phyloP scores from a whole-genome alignment of 768 basidiomycete species.

The Mycena latifolia region DNA sequence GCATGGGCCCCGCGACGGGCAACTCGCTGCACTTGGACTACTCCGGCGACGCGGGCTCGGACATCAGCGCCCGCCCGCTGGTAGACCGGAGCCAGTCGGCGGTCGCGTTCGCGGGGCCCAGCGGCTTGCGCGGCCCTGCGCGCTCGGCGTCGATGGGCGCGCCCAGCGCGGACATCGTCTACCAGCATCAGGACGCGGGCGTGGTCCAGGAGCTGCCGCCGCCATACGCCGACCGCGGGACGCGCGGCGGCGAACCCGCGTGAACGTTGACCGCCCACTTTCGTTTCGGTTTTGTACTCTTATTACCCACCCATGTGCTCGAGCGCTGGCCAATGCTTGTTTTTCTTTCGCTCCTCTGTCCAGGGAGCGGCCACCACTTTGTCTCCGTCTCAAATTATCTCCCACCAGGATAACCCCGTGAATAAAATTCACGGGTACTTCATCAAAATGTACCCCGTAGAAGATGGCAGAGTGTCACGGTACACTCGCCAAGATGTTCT shows the following conservation, averaged over 20 bases:
- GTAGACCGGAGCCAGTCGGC: conserved; percentile 31
- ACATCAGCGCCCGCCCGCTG: conserved; percentile 4
- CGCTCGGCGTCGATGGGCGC: conserved; percentile 34
- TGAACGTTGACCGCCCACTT: conserved; percentile 12
- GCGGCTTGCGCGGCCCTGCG: conserved; percentile 3
- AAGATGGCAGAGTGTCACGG: too few relatives aligned
- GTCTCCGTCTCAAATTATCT: too few relatives aligned
- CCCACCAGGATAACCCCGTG: too few relatives aligned
- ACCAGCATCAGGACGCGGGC: conserved; percentile 52
- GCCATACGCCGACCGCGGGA: conserved; percentile 43
- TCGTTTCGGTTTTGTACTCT: conserved; percentile 12
- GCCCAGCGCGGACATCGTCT: conserved; percentile 41
- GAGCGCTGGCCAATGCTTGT: conserved; percentile 1
- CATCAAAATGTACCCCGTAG: too few relatives aligned
- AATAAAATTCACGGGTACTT: too few relatives aligned
- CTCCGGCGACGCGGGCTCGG: conserved; percentile 6
- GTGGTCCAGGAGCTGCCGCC: conserved; percentile 52
- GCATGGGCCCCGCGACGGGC: conserved; percentile 26
- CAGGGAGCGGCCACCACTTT: too few relatives aligned
- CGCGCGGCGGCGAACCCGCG: conserved; percentile 3
- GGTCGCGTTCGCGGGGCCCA: conserved; percentile 6
- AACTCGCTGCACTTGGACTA: conserved; percentile 29
- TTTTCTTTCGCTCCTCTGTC: conserved; percentile 4
- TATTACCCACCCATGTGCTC: neutral
- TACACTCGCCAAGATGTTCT: too few relatives aligned